Evolutionary conservation across 352 stramenopile genomes (phyloP).

Genomic region (Phytophthora palmivora): DNA sequence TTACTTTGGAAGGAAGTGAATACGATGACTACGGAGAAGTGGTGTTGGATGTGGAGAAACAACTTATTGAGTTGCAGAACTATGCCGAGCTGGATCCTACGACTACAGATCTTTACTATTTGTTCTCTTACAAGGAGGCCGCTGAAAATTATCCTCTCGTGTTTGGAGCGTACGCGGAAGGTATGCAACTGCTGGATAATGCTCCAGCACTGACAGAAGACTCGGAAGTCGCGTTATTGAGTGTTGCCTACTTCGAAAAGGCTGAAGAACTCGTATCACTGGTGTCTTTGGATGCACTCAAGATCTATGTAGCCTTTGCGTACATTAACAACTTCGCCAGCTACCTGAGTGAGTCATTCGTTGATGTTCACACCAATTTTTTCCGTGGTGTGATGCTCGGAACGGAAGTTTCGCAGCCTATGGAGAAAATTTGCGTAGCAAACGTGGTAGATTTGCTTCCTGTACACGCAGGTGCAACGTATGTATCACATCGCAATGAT

Average conservation of each 20-base stretch:
- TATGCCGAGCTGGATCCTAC: conserved; percentile 32
- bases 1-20: conserved; percentile 24
- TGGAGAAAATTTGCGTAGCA: conserved; percentile 57
- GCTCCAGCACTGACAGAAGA: conserved; percentile 38
- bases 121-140: conserved; percentile 69
- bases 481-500: conserved; percentile 82
- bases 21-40: conserved; percentile 37
- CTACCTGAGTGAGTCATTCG: conserved; percentile 65
- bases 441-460: conserved; percentile 43
- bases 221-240: conserved; percentile 56
- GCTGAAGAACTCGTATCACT: conserved; percentile 45
- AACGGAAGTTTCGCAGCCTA: conserved; percentile 56
- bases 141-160: conserved; percentile 52
- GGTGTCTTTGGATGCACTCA: conserved; percentile 49
- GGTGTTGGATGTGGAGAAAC: conserved; percentile 35
- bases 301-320: conserved; percentile 56
- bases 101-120: conserved; percentile 67
- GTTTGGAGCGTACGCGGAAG: conserved; percentile 58
- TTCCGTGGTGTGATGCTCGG: conserved; percentile 76
- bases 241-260: conserved; percentile 55
- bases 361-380: conserved; percentile 89
- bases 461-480: conserved; percentile 74
- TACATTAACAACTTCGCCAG: conserved; percentile 44
- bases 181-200: conserved; percentile 49
- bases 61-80: conserved; percentile 37